These are phyloP conservation scores for Epichloe sp. DNA, from an alignment of 2,329 filamentous ascomycete species.

Conservation along the genomic window DNA sequence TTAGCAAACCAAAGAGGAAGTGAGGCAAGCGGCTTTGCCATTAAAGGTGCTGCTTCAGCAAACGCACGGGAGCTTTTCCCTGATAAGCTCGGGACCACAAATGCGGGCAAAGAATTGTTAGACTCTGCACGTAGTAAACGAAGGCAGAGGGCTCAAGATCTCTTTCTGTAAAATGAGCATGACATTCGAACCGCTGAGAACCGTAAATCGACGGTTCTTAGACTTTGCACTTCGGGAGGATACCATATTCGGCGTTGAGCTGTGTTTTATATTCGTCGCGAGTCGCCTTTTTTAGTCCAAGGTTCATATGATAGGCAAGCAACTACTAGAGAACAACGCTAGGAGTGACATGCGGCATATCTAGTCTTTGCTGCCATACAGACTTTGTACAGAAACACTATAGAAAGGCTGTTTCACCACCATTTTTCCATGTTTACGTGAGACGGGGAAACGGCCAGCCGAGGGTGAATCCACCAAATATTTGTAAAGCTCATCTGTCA, in stretches of 20 bases:
- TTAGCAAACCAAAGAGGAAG: slow-evolving; percentile 32
- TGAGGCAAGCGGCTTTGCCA: slow-evolving; percentile 41
- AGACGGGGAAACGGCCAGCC: too few species aligned
- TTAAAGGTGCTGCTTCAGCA: slow-evolving; percentile 46
- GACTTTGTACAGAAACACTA: not conserved
- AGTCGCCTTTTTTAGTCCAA: not conserved
- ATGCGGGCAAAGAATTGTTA: slow-evolving; percentile 59
- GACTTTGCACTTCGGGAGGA: too few species aligned
- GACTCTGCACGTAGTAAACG: slow-evolving; percentile 35
- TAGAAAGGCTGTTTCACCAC: not conserved
- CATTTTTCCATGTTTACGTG: too few species aligned
- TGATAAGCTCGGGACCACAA: slow-evolving; percentile 40
- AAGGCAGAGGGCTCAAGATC: slow-evolving; percentile 58
- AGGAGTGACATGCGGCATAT: not conserved
- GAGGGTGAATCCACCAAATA: too few species aligned
- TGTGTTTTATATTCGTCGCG: not conserved
- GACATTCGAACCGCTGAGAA: not conserved
- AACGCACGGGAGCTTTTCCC: slow-evolving; percentile 56
- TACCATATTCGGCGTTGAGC: not conserved
- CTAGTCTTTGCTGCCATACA: not conserved
- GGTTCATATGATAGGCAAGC: not conserved
- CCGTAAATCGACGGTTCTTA: too few species aligned
- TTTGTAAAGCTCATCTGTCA: too few species aligned
- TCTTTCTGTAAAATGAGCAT: slow-evolving; percentile 44
- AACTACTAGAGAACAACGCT: not conserved